A percentile compares a stretch with the other conserved stretches of the same genome.
Conservation (phyloP, 208 protist genomes). For the Paratrypanosoma confusum region DNA sequence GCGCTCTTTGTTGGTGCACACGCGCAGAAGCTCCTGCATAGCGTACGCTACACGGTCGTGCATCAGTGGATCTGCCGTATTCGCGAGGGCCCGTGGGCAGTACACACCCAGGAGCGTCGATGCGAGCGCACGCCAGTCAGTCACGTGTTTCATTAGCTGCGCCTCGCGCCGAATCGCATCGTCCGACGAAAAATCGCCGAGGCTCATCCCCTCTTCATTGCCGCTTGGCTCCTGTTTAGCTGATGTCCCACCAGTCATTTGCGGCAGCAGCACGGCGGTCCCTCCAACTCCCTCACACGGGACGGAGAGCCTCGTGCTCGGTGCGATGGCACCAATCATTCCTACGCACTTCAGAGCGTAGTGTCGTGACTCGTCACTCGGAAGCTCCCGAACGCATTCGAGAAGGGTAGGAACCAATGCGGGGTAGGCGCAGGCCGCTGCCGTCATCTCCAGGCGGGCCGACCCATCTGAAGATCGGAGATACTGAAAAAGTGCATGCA, state of each 20-base stretch:
- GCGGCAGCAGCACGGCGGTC: background rate
- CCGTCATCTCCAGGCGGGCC: constrained; percentile 31
- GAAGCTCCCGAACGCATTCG: constrained; percentile 41
- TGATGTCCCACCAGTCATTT: no score
- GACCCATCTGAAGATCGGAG: constrained; percentile 20
- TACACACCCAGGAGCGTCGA: constrained; percentile 54
- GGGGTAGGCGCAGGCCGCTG: constrained; percentile 25
- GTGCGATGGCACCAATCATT: constrained; percentile 54
- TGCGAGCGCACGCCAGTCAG: constrained; percentile 59
- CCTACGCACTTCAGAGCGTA: constrained; percentile 59
- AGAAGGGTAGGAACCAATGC: constrained; percentile 52
- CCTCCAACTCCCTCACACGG: no score
- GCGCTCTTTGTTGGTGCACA: constrained; percentile 48
- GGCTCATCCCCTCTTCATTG: no score
- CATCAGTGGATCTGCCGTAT: constrained; percentile 62
- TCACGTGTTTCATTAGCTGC: constrained; percentile 4
- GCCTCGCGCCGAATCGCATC: background rate
- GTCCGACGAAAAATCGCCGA: background rate
- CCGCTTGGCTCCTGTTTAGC: no score
- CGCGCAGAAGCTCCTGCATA: constrained; percentile 71
- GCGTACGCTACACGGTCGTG: constrained; percentile 79
- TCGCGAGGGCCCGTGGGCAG: constrained; percentile 57
- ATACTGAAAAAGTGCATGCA: constrained; percentile 57
- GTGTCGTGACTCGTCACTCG: constrained; percentile 24
- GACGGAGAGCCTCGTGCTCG: constrained; percentile 2